phyloP scores from a whole-genome alignment of 768 basidiomycete genomes.

The Cubamyces lactineus region DNA sequence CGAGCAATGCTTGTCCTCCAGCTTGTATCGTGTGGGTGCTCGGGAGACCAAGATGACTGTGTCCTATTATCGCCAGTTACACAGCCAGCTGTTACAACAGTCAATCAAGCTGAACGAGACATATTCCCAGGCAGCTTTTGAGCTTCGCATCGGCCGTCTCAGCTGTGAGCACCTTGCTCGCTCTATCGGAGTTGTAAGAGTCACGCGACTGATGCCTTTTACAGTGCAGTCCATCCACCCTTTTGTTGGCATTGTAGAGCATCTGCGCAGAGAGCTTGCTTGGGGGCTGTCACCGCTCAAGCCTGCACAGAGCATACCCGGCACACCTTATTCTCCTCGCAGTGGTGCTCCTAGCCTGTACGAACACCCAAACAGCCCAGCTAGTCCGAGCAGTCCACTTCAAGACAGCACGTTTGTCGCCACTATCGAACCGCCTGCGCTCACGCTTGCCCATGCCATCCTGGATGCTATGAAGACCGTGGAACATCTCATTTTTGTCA shows the following conservation, averaged over 20 bases:
- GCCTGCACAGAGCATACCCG: conserved; percentile 16
- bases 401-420: conserved; percentile 31
- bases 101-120: conserved; percentile 44
- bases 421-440: conserved; percentile 34
- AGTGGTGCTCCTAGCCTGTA: conserved; percentile 11
- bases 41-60: conserved; percentile 21
- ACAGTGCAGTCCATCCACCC: conserved; percentile 48
- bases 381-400: background rate
- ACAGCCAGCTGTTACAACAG: conserved; percentile 36
- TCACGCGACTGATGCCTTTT: background rate
- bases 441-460: conserved; percentile 39
- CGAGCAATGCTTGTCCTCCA: conserved; percentile 38
- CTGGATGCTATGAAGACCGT: conserved; percentile 40
- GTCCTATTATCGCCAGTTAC: conserved; percentile 27
- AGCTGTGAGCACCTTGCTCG: conserved; percentile 36
- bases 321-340: conserved; percentile 20
- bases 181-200: background rate
- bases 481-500: conserved; percentile 37
- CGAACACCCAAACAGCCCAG: conserved; percentile 1
- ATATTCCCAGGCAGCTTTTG: conserved; percentile 51
- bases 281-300: conserved; percentile 41
- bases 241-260: conserved; percentile 47
- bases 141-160: conserved; percentile 48
- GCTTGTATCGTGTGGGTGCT: conserved; percentile 35
- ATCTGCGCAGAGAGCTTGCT: conserved; percentile 48